Conservation (phyloP, 1,284 basidiomycete genomes). For the Mycena citricolor region DNA sequence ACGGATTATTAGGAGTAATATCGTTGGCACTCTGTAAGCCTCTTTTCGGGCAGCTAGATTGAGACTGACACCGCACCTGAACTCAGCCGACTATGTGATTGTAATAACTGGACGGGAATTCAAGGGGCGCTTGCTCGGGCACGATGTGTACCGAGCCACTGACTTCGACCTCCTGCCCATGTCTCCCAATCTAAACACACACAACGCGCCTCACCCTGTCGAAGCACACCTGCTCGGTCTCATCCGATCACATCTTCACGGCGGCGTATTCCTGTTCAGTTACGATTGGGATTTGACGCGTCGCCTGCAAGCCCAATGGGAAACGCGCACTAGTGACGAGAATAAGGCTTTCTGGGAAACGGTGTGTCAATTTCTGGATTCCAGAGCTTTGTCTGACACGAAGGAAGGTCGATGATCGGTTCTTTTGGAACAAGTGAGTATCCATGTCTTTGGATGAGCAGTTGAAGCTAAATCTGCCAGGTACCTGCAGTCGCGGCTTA, state of each 20-base stretch:
- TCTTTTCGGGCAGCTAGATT: conserved; percentile 2
- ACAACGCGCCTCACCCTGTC: conserved; percentile 74
- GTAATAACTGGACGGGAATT: conserved; percentile 85
- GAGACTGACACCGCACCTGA: conserved; percentile 9
- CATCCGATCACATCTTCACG: conserved; percentile 81
- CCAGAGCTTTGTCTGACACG: conserved; percentile 14
- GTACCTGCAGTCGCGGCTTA: conserved; percentile 71
- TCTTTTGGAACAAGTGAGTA: conserved; percentile 95
- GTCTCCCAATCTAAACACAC: conserved; percentile 64
- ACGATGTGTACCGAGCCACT: conserved; percentile 87
- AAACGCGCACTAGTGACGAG: conserved; percentile 47
- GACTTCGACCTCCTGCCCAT: conserved; percentile 93
- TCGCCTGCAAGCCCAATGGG: conserved; percentile 83
- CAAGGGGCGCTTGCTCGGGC: conserved; percentile 77
- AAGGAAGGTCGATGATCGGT: conserved; percentile 86
- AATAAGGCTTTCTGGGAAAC: conserved; percentile 72
- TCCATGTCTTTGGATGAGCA: conserved; percentile 11
- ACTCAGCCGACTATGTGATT: conserved; percentile 88
- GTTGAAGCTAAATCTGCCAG: conserved; percentile 34
- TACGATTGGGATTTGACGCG: conserved; percentile 92
- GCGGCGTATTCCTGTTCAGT: conserved; percentile 86
- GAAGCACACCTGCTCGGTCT: conserved; percentile 88
- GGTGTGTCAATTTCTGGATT: conserved; percentile 38
- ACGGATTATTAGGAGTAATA: conserved; percentile 87
- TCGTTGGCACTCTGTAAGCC: conserved; percentile 81